Base-by-base conservation (phyloP, 805 yeast genomes). In the Cephaloascus albidus region DNA sequence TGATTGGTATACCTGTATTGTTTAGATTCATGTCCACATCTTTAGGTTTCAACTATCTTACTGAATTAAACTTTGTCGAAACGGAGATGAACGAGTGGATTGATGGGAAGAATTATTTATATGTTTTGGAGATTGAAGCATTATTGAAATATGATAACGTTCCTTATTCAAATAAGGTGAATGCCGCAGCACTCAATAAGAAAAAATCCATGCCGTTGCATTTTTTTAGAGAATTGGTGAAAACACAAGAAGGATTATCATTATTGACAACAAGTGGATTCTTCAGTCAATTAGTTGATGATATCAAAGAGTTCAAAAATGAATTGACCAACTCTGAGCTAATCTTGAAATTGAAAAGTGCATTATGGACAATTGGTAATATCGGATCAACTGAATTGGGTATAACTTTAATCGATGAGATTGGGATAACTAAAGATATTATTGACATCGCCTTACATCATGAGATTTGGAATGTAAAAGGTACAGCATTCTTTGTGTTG, bases 311-410 rank as follows among this genome's bases (percentile, higher is more conserved):
- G 32, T 44, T 47, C 19, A 17, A 38, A 18, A 10, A 45, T 8
- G 39, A 41, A 18, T 40, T 38, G 10, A 54, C 53, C 4, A 68
- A 61, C 17, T 61, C 61, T 4, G 65, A 67, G 4, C 58, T 60
- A 16, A 43, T 65, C 16, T 27, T 63, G 6, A 70, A 69, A 44
- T 56, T 90, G 19, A 86, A 85, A 52, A 85, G 89, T 10, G 75
- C 82, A 27, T 50, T 90, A 28, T 90, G 97, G 97, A 80, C 94
- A 2, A 67, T 86, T 27, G 97, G 96, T 0, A 79, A 81, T 49
- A 77, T 89, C 23, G 89, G 89, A 2, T 74, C 88, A 1, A 74
- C 87, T 1, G 72, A 72, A 8, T 61, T 70, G 38, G 97, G 97
- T 0, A 77, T 83, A 15, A 63, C 70, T 15, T 60, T 81, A 34